Evolutionary conservation across 108 stramenopile genomes (phyloP), one percentile per base, ranked within the genome.

Genomic region (Ochromonas danica): DNA sequence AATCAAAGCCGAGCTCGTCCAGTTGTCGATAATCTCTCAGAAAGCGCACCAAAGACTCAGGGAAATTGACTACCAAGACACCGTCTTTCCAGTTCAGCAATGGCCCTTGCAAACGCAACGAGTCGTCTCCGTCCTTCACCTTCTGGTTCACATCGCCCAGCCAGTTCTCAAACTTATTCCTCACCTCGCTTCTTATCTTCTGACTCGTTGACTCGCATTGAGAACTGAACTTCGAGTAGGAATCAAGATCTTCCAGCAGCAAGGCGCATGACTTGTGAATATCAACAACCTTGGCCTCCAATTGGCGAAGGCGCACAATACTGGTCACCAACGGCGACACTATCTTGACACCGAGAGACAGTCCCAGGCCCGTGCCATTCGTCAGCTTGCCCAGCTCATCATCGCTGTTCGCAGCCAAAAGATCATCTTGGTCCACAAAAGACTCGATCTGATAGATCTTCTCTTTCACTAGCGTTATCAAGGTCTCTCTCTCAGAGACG

Each of bases 21-120:
- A 90, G 84, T 86, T 89, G 89, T 42, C 90, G 85, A 25, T 85
- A 87, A 70, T 90, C 85, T 1, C 90, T 79, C 17, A 89, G 71
- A 1, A 90, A 84, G 1, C 61, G 74, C 17, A 90, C 90, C 30
- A 90, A 85, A 17, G 57, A 45, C 38, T 86, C 85, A 28, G 80
- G 60, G 36, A 78, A 88, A 61, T 86, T 86, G 70, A 88, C 87
- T 61, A 82, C 82, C 43, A 88, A 71, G 30, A 88, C 74, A 6
- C 88, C 71, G 39, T 78, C 83, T 0, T 0, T 81, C 72, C 14
- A 70, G 17, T 77, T 84, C 79, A 88, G 79, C 31, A 88, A 79
- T 71, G 42, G 10, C n/a, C 81, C 83, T 22, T 1, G 62, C 78
- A 78, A 14, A 14, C 35, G 77, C 45, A 81, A 28, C 43, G 61